A percentile compares a stretch with the other conserved stretches of the same genome.
Evolutionary conservation across 2,329 filamentous ascomycete genomes (phyloP).

Genomic region (Fusarium solani-melongenae): DNA sequence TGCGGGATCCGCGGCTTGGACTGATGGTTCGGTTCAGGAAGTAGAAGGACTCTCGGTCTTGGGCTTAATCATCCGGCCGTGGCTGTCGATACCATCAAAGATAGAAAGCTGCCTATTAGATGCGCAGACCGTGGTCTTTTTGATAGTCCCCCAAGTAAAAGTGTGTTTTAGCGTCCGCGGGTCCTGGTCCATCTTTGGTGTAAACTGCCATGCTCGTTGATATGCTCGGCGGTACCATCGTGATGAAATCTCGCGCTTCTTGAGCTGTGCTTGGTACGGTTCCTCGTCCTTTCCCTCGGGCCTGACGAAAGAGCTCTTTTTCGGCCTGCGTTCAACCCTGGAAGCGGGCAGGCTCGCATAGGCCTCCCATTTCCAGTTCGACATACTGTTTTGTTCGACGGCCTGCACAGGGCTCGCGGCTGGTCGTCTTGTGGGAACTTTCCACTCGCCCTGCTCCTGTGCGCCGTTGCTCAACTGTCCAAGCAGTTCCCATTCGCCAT

Average conservation of each 20-base stretch:
- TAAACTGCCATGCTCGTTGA: slow-evolving; percentile 56
- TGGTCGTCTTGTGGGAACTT: slow-evolving; percentile 48
- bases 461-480: slow-evolving; percentile 57
- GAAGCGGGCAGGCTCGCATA: slow-evolving; percentile 55
- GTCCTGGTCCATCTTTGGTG: slow-evolving; percentile 54
- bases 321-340: slow-evolving; percentile 48
- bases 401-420: slow-evolving; percentile 20
- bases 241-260: slow-evolving; percentile 47
- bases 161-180: slow-evolving; percentile 45
- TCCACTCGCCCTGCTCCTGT: slow-evolving; percentile 51
- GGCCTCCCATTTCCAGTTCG: slow-evolving; percentile 56
- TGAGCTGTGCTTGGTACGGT: slow-evolving; percentile 50
- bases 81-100: slow-evolving; percentile 59
- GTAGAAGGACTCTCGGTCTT: neutral
- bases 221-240: slow-evolving; percentile 63
- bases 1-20: neutral
- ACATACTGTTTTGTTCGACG: neutral
- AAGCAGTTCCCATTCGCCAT: slow-evolving; percentile 67
- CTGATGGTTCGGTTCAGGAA: neutral
- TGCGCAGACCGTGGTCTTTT: slow-evolving; percentile 44
- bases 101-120: slow-evolving; percentile 53
- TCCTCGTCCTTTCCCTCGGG: slow-evolving; percentile 46
- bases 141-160: slow-evolving; percentile 59
- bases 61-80: slow-evolving; percentile 34
- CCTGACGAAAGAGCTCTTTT: slow-evolving; percentile 43